phyloP scores from a whole-genome alignment of 2,329 filamentous ascomycete genomes.

The Colletotrichum sp. region DNA sequence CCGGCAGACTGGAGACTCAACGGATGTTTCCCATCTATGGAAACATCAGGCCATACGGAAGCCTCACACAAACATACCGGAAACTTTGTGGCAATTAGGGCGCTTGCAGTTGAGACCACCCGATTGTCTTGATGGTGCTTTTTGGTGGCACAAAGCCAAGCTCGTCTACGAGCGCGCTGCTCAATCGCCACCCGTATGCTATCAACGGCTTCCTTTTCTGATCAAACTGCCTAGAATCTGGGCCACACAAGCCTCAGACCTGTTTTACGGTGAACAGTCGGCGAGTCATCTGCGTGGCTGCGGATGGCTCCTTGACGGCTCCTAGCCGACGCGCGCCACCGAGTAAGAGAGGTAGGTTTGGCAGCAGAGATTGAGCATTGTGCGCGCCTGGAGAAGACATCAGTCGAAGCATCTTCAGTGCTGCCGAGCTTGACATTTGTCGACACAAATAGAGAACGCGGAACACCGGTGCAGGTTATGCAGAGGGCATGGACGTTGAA shows the following conservation, averaged over 20 bases:
- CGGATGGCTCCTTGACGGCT: neutral
- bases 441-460: slow-evolving; percentile 15
- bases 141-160: neutral
- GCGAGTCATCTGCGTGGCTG: neutral
- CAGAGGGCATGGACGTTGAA: slow-evolving; percentile 14
- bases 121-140: neutral
- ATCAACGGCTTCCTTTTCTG: neutral
- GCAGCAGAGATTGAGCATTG: neutral
- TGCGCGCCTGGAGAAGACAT: neutral
- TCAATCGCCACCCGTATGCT: slow-evolving; percentile 1
- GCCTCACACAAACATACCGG: neutral
- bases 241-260: neutral
- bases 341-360: neutral
- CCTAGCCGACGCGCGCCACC: neutral
- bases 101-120: neutral
- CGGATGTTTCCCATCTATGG: neutral
- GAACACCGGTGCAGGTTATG: slow-evolving; percentile 17
- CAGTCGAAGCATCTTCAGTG: neutral
- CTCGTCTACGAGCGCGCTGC: neutral
- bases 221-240: neutral
- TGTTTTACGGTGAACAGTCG: slow-evolving; percentile 10
- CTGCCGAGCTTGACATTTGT: neutral
- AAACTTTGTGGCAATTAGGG: neutral
- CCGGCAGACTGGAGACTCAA: slow-evolving; percentile 6
- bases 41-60: slow-evolving; percentile 10